Conservation (phyloP, 805 yeast genomes). For the Torulaspora franciscae region DNA sequence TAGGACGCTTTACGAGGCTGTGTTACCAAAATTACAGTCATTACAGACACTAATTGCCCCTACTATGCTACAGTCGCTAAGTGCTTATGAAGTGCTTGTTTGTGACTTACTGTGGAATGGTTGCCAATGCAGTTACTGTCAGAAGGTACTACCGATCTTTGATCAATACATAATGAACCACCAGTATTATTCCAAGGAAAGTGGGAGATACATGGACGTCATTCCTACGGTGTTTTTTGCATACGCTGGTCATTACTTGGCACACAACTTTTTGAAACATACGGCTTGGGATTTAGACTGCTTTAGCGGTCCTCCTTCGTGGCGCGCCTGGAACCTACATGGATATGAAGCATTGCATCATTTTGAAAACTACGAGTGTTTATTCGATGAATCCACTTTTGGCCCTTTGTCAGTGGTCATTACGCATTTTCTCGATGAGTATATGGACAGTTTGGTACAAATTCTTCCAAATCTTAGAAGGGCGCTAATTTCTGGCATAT, state of each 20-base stretch:
- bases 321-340: constrained; percentile 47
- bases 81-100: constrained; percentile 66
- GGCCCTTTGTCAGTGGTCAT: constrained; percentile 39
- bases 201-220: constrained; percentile 52
- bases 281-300: constrained; percentile 34
- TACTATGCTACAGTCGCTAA: constrained; percentile 51
- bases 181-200: constrained; percentile 47
- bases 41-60: constrained; percentile 51
- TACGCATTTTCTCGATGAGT: constrained; percentile 45
- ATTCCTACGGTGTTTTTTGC: constrained; percentile 55
- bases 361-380: constrained; percentile 38
- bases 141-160: constrained; percentile 43
- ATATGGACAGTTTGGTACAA: constrained; percentile 36
- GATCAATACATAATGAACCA: constrained; percentile 64
- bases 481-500: constrained; percentile 41
- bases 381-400: constrained; percentile 43
- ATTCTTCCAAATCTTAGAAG: constrained; percentile 35
- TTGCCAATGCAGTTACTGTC: constrained; percentile 59
- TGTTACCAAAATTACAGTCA: constrained; percentile 43
- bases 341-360: constrained; percentile 42
- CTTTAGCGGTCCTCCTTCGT: constrained; percentile 33
- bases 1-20: constrained; percentile 44
- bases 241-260: constrained; percentile 44
- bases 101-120: constrained; percentile 77
- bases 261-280: constrained; percentile 32